Evolutionary conservation across 2,329 filamentous ascomycete genomes (phyloP).

Genomic region (Fusarium redolens): DNA sequence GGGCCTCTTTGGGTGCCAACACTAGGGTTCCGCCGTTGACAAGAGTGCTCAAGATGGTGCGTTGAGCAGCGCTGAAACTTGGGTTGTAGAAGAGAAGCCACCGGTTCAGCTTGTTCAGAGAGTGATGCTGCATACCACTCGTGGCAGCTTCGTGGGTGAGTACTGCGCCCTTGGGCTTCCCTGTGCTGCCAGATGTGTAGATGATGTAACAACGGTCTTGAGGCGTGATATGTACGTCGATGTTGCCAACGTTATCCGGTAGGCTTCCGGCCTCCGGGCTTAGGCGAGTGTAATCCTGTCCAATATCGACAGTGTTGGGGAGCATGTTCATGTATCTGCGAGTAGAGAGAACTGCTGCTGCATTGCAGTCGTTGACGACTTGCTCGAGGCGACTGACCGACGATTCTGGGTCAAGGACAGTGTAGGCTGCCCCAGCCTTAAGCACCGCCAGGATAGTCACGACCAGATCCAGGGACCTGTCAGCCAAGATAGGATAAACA

Average conservation of each 20-base stretch:
- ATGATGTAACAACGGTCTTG: conserved; percentile 33
- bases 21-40: conserved; percentile 18
- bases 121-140: conserved; percentile 7
- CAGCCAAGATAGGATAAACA: conserved; percentile 8
- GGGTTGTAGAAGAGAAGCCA: conserved; percentile 42
- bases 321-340: neutral
- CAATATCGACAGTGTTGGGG: conserved; percentile 1
- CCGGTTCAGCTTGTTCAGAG: neutral
- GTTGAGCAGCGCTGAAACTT: conserved; percentile 37
- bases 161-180: conserved; percentile 37
- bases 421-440: conserved; percentile 39
- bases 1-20: conserved; percentile 24
- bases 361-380: conserved; percentile 26
- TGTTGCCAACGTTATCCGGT: neutral
- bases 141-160: conserved; percentile 30
- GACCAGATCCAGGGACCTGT: conserved; percentile 21
- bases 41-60: conserved; percentile 33
- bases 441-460: conserved; percentile 37
- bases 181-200: conserved; percentile 40
- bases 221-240: neutral
- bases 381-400: conserved; percentile 25
- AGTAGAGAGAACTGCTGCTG: conserved; percentile 3
- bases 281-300: neutral
- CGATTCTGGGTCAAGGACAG: conserved; percentile 31
- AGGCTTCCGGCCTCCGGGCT: rapidly evolving